Evolutionary conservation across 164 flowering plant species (phyloP), one percentile per base, ranked within the genome.

Genomic region (Chimonanthus praecox): DNA sequence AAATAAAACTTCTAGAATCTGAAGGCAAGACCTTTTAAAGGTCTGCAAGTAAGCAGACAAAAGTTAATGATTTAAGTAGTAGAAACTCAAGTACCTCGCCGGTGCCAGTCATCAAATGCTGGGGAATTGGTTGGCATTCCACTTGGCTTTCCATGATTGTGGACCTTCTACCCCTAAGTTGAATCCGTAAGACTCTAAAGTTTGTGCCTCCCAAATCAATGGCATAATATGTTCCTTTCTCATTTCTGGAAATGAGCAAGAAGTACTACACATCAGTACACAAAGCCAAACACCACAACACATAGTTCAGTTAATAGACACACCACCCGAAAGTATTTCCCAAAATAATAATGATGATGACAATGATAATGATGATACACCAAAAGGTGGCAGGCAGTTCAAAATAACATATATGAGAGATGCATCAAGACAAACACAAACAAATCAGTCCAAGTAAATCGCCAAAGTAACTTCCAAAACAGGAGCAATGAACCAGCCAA

Each of bases 181-280:
- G 86, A 79, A 92, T 88, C 78, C 94, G 84, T 80, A 95, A 78
- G 21, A 95, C 89, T 86, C 99, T 88, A 76, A 91, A 91, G 84
- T 95, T 83, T 15, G 97, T 93, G 46, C 96, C 96, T 64, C 97
- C 99, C 74, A 95, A 87, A 85, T 90, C 89, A 33, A 92, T 86
- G 1, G 94, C 93, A 86, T 91, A 91, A 79, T 79, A 93, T 49
- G 80, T 84, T 72, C 99, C 99, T 77, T 80, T 81, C 80, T 91
- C 96, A 76, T 72, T 83, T 92, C 99, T 95, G 91, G 78, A 72
- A 69, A 44, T 43, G 33, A 21, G 61, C 15, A 58, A 58, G 43
- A 20, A 58, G 47, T 47, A 18, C 68, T 48, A 66, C 3, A 45
- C 13, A 10, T 33, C 13, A 66, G 16, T 5, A 54, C 60, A 54